These are phyloP conservation scores for Colletotrichum theobromicola DNA, from an alignment of 2,329 filamentous ascomycete species.

Conservation along the genomic window DNA sequence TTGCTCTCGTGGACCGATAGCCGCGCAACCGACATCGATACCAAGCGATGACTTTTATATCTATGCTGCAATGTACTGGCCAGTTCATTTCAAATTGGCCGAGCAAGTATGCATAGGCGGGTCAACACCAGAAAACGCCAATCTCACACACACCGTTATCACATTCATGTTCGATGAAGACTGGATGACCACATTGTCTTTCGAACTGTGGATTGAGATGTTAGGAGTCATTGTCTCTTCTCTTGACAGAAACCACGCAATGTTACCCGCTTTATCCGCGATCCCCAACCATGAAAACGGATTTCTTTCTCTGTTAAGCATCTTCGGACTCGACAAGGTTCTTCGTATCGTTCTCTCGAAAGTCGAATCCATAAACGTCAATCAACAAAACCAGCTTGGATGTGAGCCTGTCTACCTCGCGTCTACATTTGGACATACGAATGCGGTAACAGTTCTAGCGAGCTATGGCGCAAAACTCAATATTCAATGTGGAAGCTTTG, in stretches of 20 bases:
- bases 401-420: not conserved
- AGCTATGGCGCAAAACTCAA: not conserved
- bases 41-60: not conserved
- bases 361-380: not conserved
- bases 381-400: not conserved
- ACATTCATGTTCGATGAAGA: not conserved
- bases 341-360: not conserved
- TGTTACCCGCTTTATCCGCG: not conserved
- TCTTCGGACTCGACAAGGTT: not conserved
- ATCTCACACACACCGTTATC: not conserved
- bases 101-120: fast-evolving
- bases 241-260: not conserved
- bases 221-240: fast-evolving
- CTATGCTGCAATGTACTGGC: not conserved
- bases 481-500: not conserved
- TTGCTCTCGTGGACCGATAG: not conserved
- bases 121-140: fast-evolving
- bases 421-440: not conserved
- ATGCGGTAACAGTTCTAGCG: fast-evolving
- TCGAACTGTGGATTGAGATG: not conserved
- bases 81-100: not conserved
- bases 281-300: fast-evolving
- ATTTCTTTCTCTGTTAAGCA: not conserved
- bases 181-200: not conserved
- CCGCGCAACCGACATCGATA: fast-evolving